A percentile compares a stretch with the other conserved stretches of the same genome.
phyloP scores from a whole-genome alignment of 2,329 filamentous ascomycete genomes.

The Phialophora chinensis region DNA sequence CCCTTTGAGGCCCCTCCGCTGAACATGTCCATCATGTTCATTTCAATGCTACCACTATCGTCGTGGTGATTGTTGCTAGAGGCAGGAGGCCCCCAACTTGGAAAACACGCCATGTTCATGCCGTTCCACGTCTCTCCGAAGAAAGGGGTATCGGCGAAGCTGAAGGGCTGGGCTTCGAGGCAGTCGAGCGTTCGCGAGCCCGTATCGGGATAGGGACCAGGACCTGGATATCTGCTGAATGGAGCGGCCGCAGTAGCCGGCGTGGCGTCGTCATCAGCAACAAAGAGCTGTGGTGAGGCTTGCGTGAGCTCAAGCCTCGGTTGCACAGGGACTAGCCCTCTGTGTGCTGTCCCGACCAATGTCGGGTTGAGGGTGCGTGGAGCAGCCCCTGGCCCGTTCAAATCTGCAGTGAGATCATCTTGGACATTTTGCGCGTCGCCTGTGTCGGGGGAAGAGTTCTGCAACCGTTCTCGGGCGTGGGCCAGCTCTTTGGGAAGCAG shows the following conservation, averaged over 20 bases:
- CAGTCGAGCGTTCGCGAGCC: background rate
- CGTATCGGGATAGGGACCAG: background rate
- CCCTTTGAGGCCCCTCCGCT: background rate
- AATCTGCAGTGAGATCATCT: background rate
- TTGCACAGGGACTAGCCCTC: background rate
- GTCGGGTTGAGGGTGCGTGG: background rate
- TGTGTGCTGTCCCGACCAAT: background rate
- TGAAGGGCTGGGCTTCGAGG: background rate
- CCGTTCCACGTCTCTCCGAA: background rate
- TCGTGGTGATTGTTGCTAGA: background rate
- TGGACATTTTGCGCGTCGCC: background rate
- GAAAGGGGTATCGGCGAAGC: background rate
- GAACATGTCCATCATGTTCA: background rate
- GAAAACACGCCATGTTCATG: background rate
- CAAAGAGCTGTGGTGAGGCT: background rate
- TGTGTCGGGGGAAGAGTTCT: background rate
- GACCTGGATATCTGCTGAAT: background rate
- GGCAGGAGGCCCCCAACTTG: background rate
- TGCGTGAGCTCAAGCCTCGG: background rate
- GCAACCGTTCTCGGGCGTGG: background rate
- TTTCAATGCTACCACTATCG: background rate
- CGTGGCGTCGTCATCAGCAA: background rate
- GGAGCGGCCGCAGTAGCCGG: too few relatives aligned
- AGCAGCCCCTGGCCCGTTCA: background rate
- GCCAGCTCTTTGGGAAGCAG: constrained; percentile 4